Conservation (phyloP, 2,329 filamentous ascomycete species). For the Ophiostoma himal-ulmi region DNA sequence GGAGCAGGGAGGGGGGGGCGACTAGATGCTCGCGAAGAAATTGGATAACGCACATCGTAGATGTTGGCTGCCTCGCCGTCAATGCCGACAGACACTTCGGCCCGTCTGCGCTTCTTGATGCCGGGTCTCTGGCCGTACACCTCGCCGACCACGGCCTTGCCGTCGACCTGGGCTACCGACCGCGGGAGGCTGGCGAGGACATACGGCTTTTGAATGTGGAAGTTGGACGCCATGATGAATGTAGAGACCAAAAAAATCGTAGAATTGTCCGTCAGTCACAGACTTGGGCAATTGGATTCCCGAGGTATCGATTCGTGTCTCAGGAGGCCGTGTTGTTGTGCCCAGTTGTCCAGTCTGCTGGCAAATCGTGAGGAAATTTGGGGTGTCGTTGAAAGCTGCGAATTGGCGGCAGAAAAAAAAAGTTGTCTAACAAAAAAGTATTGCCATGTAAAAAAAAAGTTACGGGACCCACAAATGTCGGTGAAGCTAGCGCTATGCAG, state of each 20-base stretch:
- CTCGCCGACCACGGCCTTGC: constrained; percentile 52
- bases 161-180: constrained; percentile 49
- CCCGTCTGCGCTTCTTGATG: constrained; percentile 56
- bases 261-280: background rate
- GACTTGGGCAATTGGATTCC: background rate
- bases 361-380: constrained; percentile 15
- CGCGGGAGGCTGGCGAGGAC: constrained; percentile 55
- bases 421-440: constrained; percentile 11
- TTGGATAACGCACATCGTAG: constrained; percentile 50
- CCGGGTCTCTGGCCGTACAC: constrained; percentile 53
- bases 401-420: constrained; percentile 28
- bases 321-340: background rate
- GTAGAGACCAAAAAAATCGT: background rate
- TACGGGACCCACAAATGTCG: constrained; percentile 18
- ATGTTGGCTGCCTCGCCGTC: constrained; percentile 61
- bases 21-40: too few species aligned
- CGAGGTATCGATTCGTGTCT: background rate
- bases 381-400: constrained; percentile 8
- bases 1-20: background rate
- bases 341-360: background rate
- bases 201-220: constrained; percentile 60
- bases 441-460: constrained; percentile 24
- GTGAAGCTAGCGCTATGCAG: constrained; percentile 4
- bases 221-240: constrained; percentile 49
- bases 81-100: constrained; percentile 56